Evolutionary conservation across 805 yeast genomes (phyloP).

Genomic region (Candida caryicola): DNA sequence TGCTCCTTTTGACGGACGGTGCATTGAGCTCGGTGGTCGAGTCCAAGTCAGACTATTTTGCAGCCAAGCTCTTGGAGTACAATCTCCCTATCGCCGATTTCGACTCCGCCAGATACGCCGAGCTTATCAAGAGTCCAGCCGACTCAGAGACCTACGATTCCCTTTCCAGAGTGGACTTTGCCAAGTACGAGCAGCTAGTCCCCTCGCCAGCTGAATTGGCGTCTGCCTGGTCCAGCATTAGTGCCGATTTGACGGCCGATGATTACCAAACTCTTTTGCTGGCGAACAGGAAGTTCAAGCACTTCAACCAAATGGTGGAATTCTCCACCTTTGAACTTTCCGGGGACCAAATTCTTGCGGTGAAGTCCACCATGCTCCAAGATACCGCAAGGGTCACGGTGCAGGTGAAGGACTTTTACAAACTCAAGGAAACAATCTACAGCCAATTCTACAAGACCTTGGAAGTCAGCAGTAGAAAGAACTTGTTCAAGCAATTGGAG

Average conservation of each 20-base stretch:
- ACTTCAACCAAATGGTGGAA: conserved; percentile 23
- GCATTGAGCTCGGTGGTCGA: not conserved
- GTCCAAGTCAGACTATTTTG: conserved; percentile 2
- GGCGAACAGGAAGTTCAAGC: conserved; percentile 21
- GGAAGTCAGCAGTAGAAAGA: conserved; percentile 5
- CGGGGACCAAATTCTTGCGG: not conserved
- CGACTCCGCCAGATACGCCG: not conserved
- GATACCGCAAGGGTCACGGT: conserved; percentile 20
- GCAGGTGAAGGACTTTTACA: conserved; percentile 37
- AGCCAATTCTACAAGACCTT: conserved; percentile 26
- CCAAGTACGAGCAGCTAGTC: conserved; percentile 5
- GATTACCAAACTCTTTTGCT: conserved; percentile 19
- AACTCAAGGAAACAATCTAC: conserved; percentile 37
- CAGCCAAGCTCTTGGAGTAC: conserved; percentile 12
- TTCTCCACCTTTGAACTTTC: conserved; percentile 7
- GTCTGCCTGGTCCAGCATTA: conserved; percentile 17
- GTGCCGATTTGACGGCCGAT: conserved; percentile 16
- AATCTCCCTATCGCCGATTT: not conserved
- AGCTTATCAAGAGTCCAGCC: not conserved
- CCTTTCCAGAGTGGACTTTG: conserved; percentile 20
- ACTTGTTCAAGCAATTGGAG: not conserved
- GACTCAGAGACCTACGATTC: conserved; percentile 16
- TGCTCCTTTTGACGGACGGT: conserved; percentile 3
- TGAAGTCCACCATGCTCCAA: conserved; percentile 22
- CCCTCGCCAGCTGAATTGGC: conserved; percentile 10